These are phyloP conservation scores for Hypoxylon sp. DNA, from an alignment of 2,329 filamentous ascomycete species.

Conservation along the genomic window DNA sequence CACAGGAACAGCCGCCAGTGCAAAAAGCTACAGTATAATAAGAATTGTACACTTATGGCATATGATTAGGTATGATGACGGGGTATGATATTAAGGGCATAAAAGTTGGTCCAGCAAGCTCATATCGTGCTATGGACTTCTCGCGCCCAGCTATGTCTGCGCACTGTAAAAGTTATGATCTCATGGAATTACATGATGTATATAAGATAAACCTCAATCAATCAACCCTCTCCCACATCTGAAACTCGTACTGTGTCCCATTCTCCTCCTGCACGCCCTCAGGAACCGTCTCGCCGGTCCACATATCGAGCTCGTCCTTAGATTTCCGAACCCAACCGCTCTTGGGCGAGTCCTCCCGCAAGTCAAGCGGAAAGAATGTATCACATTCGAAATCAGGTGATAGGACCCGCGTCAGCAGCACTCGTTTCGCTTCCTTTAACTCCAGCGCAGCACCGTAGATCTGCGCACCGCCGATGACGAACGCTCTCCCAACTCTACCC, in stretches of 20 bases:
- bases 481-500: constrained; percentile 69
- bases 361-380: constrained; percentile 76
- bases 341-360: constrained; percentile 59
- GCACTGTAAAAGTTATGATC: constrained; percentile 15
- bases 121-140: not conserved
- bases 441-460: constrained; percentile 82
- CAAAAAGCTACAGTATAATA: constrained; percentile 44
- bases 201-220: constrained; percentile 35
- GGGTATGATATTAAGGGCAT: constrained; percentile 16
- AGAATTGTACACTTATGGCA: constrained; percentile 25
- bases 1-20: constrained; percentile 31
- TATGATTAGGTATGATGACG: constrained; percentile 23
- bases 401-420: constrained; percentile 79
- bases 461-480: constrained; percentile 91
- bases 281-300: constrained; percentile 75
- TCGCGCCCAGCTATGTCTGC: not conserved
- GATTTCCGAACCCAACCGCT: constrained; percentile 69
- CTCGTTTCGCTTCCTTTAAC: constrained; percentile 69
- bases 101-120: constrained; percentile 15
- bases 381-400: constrained; percentile 80
- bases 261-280: constrained; percentile 73
- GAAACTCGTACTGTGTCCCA: constrained; percentile 77
- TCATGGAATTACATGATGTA: constrained; percentile 33
- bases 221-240: constrained; percentile 77
- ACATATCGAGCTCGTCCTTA: constrained; percentile 70